Conservation (phyloP, 495 filamentous ascomycete species). For the Penicillium herquei region DNA sequence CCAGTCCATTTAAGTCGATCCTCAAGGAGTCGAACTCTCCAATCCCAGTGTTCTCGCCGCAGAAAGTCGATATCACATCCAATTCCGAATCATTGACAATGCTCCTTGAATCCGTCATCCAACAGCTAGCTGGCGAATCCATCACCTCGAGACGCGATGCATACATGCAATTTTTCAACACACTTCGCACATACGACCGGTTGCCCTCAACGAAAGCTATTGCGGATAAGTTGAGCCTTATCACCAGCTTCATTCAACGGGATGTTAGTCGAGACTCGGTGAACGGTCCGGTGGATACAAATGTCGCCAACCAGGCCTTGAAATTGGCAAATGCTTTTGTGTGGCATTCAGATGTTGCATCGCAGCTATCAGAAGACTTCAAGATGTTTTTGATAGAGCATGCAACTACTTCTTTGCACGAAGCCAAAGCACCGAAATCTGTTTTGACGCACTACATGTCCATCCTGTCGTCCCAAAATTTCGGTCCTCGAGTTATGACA, state of each 20-base stretch:
- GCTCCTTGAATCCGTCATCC: conserved; percentile 73
- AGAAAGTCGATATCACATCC: conserved; percentile 38
- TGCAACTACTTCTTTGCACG: conserved; percentile 65
- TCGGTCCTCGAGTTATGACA: conserved; percentile 71
- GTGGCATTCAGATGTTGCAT: conserved; percentile 61
- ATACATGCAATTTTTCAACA: conserved; percentile 75
- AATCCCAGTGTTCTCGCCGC: conserved; percentile 35
- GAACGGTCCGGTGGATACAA: conserved; percentile 48
- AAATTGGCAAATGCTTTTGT: conserved; percentile 72
- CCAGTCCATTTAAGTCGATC: conserved; percentile 65
- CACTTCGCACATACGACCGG: conserved; percentile 74
- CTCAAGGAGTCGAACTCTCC: conserved; percentile 63
- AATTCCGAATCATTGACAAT: conserved; percentile 58
- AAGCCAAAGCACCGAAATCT: conserved; percentile 67
- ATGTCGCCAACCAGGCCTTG: conserved; percentile 71
- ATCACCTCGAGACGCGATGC: conserved; percentile 74
- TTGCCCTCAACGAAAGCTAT: conserved; percentile 69
- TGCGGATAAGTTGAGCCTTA: conserved; percentile 66
- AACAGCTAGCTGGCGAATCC: conserved; percentile 72
- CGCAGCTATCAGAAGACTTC: conserved; percentile 70
- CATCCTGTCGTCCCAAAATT: conserved; percentile 73
- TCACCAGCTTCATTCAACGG: conserved; percentile 75
- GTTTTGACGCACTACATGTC: conserved; percentile 74
- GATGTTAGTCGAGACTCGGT: conserved; percentile 56
- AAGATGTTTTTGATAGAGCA: conserved; percentile 76